Evolutionary conservation across 495 filamentous ascomycete genomes (phyloP), one percentile per base, ranked within the genome.

Genomic region (Ascodesmis nigricans): DNA sequence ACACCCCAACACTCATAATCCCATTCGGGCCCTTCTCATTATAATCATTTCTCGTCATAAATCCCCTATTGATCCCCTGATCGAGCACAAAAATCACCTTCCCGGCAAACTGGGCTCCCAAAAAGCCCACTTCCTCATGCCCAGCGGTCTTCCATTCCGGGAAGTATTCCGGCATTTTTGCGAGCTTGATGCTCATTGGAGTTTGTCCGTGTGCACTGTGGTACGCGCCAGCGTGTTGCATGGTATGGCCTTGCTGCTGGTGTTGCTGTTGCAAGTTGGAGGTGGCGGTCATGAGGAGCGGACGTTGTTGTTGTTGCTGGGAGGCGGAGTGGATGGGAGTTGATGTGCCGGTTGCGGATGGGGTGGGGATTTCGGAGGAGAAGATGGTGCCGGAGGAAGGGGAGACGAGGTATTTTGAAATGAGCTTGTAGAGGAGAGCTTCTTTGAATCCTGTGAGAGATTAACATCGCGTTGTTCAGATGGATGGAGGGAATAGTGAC

Each of bases 381-480:
- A 97, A 97, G 47, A 95, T 95, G 22, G 82, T 92, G 15, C 75
- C 81, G 1, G 71, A 72, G 26, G 77, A 83, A 0, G 87, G 87
- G 3, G 82, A 84, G 38, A 95, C 75, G 23, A 91, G 61, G 52
- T 87, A 90, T 44, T 80, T 84, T 39, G 71, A 66, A 20, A 67
- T 68, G 14, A 95, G 63, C 0, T 73, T 80, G 21, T 69, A 60
- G 25, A 93, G 53, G 24, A 97, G 64, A 31, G 87, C 75, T 33
- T 91, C 82, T 46, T 77, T 84, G 54, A 95, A 81, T 44, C 58
- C 73, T 73, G 11, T 15, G 15, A 18, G 6, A 8, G 16, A 33
- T 9, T n/a, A 3, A 4, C 16, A 19, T 15, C 3, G 7, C 5
- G 34, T 39, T 25, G n/a, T 17, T 15, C 9, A 2, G 20, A 9